Percentiles rank a stretch among this genome's conserved stretches.
phyloP scores from a whole-genome alignment of 768 basidiomycete species.

The Leccinum variicolor region DNA sequence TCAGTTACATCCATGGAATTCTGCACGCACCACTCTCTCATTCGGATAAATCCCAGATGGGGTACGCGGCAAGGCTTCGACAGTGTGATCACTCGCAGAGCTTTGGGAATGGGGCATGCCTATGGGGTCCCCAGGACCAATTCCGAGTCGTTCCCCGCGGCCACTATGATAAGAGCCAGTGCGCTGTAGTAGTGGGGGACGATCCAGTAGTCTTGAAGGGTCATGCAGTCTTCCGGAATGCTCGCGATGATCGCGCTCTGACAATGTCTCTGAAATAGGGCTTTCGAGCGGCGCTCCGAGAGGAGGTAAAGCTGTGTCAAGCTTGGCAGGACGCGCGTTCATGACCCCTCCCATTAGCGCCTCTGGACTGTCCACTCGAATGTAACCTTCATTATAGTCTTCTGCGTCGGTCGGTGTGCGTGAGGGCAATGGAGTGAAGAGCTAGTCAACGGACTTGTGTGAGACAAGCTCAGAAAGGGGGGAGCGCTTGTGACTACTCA shows the following conservation, averaged over 20 bases:
- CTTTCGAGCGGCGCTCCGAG: constrained; percentile 19
- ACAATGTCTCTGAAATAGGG: constrained; percentile 17
- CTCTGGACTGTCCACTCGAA: constrained; percentile 30
- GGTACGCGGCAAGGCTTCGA: constrained; percentile 26
- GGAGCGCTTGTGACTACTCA: constrained; percentile 15
- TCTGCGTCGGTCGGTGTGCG: constrained; percentile 32
- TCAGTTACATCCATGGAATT: background rate
- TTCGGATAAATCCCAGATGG: constrained; percentile 19
- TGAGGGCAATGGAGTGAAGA: constrained; percentile 33
- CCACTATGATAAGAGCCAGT: constrained; percentile 21
- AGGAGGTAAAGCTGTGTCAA: constrained; percentile 20
- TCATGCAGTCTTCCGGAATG: constrained; percentile 17
- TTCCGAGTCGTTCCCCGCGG: constrained; percentile 9
- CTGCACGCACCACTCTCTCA: constrained; percentile 25
- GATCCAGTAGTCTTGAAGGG: constrained; percentile 24
- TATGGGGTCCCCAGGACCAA: constrained; percentile 18
- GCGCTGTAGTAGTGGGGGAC: constrained; percentile 15
- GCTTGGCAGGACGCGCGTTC: constrained; percentile 30
- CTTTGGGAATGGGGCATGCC: constrained; percentile 18
- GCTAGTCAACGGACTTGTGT: constrained; percentile 11
- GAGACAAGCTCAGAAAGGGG: constrained; percentile 5
- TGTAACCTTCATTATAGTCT: constrained; percentile 30
- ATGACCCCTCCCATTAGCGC: constrained; percentile 32
- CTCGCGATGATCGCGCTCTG: constrained; percentile 23
- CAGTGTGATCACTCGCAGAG: constrained; percentile 31